phyloP scores from a whole-genome alignment of 345 rosid genomes.

The Brassica incana region DNA sequence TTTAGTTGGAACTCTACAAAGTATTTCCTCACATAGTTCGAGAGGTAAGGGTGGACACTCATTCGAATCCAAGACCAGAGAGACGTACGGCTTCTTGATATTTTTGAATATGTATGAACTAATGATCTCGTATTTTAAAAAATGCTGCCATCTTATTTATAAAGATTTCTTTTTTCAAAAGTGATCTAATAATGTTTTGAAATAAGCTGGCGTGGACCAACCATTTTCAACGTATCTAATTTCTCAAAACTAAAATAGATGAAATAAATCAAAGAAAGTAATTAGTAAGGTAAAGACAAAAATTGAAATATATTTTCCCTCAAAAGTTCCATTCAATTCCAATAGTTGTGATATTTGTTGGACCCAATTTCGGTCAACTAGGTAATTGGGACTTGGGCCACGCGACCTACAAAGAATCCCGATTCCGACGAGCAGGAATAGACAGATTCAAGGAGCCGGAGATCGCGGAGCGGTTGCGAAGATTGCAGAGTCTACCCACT shows the following conservation, averaged over 20 bases:
- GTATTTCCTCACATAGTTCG: constrained; percentile 24
- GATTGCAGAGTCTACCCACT: no score
- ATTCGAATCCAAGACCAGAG: constrained; percentile 17
- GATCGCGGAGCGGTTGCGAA: no score
- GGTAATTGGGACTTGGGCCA: no score
- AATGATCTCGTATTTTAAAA: neutral
- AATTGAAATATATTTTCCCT: neutral
- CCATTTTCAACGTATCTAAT: neutral
- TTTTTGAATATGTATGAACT: constrained; percentile 1
- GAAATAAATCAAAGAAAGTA: neutral
- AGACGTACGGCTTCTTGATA: neutral
- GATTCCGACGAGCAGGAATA: no score
- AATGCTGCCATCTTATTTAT: neutral
- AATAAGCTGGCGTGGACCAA: constrained; percentile 14
- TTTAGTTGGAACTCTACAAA: constrained; percentile 24
- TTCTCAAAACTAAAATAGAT: neutral
- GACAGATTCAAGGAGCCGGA: no score
- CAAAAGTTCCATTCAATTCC: neutral
- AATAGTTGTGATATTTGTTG: neutral
- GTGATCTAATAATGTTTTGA: neutral
- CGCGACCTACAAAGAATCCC: no score
- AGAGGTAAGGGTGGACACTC: constrained; percentile 11
- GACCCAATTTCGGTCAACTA: no score
- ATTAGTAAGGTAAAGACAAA: neutral
- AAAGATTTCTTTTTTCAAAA: neutral